phyloP scores from a whole-genome alignment of 2,329 filamentous ascomycete species.

The Botryotinia globosa region DNA sequence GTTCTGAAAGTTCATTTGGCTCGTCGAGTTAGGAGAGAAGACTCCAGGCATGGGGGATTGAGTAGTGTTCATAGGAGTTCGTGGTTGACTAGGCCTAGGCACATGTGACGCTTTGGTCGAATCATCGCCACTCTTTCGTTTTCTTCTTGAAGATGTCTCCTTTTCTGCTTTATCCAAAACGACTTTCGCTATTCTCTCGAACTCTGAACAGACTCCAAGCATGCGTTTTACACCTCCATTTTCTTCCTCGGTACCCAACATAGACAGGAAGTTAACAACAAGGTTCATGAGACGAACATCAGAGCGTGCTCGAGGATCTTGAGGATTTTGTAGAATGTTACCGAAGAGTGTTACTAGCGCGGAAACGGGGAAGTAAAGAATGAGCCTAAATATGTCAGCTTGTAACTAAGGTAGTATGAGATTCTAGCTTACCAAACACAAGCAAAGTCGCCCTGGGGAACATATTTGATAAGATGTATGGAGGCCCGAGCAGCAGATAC shows the following conservation, averaged over 20 bases:
- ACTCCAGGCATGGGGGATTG: slow-evolving; percentile 31
- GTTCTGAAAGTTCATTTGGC: slow-evolving; percentile 33
- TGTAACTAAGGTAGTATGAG: neutral
- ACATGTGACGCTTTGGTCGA: slow-evolving; percentile 28
- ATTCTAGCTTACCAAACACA: slow-evolving; percentile 78
- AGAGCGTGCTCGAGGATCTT: slow-evolving; percentile 81
- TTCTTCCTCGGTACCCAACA: slow-evolving; percentile 83
- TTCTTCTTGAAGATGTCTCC: slow-evolving; percentile 65
- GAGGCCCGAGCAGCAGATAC: slow-evolving; percentile 90
- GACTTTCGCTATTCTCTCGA: slow-evolving; percentile 87
- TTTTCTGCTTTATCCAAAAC: slow-evolving; percentile 90
- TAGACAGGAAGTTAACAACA: slow-evolving; percentile 88
- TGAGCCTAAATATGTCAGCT: slow-evolving; percentile 58
- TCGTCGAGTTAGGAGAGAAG: slow-evolving; percentile 31
- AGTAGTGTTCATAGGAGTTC: slow-evolving; percentile 30
- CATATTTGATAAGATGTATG: slow-evolving; percentile 91
- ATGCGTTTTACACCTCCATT: slow-evolving; percentile 91
- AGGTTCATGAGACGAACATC: slow-evolving; percentile 89
- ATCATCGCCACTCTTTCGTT: slow-evolving; percentile 71
- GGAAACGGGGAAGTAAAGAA: slow-evolving; percentile 94
- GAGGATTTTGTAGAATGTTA: slow-evolving; percentile 92
- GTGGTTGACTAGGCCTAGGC: slow-evolving; percentile 24
- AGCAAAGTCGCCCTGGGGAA: slow-evolving; percentile 89
- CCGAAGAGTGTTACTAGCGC: slow-evolving; percentile 93
- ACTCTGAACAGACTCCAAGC: slow-evolving; percentile 92